phyloP scores from a whole-genome alignment of 192 early-diverging fungal genomes.

The Gamsiella multidivaricata region DNA sequence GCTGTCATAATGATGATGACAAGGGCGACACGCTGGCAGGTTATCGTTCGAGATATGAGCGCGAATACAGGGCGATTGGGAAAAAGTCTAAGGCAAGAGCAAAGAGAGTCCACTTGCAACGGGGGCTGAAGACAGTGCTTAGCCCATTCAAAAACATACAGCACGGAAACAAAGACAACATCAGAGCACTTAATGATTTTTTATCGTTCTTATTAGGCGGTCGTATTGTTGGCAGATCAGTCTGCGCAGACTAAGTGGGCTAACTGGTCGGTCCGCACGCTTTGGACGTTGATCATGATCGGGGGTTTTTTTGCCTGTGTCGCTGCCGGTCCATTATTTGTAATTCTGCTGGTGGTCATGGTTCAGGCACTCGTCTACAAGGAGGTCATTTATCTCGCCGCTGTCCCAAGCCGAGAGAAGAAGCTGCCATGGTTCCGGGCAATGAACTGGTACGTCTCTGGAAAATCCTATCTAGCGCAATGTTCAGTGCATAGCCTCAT shows the following conservation, averaged over 20 bases:
- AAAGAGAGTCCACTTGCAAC: too few relatives aligned
- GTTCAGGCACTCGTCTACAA: slow-evolving; percentile 89
- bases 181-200: too few relatives aligned
- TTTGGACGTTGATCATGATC: slow-evolving; percentile 94
- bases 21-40: neutral
- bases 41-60: too few relatives aligned
- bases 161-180: too few relatives aligned
- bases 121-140: too few relatives aligned
- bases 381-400: slow-evolving; percentile 93
- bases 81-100: too few relatives aligned
- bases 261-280: slow-evolving; percentile 85
- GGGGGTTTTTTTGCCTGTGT: slow-evolving; percentile 79
- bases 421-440: slow-evolving; percentile 92
- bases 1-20: neutral
- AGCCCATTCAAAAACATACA: too few relatives aligned
- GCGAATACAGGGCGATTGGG: too few relatives aligned
- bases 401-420: slow-evolving; percentile 82
- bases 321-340: slow-evolving; percentile 83
- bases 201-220: neutral
- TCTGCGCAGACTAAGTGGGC: slow-evolving; percentile 70
- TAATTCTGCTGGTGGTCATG: slow-evolving; percentile 85
- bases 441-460: slow-evolving; percentile 84
- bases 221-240: slow-evolving; percentile 59
- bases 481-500: too few relatives aligned
- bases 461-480: too few relatives aligned